Conservation (phyloP, 1,284 basidiomycete genomes). For the Leccinum fuscescens region DNA sequence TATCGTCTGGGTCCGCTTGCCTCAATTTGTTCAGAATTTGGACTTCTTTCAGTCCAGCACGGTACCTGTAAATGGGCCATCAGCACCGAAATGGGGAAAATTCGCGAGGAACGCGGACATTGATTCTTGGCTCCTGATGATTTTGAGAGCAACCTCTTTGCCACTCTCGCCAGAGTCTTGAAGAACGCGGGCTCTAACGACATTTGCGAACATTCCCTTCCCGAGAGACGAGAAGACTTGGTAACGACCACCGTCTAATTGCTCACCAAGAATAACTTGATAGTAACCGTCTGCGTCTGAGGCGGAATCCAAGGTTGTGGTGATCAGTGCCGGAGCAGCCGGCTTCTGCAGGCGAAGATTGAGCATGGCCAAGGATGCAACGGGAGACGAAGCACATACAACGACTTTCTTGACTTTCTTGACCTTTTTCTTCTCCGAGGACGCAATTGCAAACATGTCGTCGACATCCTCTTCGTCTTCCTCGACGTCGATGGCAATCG, state of each 20-base stretch:
- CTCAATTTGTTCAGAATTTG: conserved; percentile 85
- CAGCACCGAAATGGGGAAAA: conserved; percentile 7
- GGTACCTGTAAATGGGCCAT: conserved; percentile 64
- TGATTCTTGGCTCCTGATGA: conserved; percentile 92
- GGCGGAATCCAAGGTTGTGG: conserved; percentile 69
- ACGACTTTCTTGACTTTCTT: conserved; percentile 61
- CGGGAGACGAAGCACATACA: conserved; percentile 27
- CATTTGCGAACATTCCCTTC: conserved; percentile 98
- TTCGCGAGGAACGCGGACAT: conserved; percentile 64
- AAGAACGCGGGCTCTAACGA: conserved; percentile 87
- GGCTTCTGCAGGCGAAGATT: conserved; percentile 43
- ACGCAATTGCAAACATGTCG: conserved; percentile 82
- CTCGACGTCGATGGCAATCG: conserved; percentile 46
- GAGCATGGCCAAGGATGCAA: conserved; percentile 2
- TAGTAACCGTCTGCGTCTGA: conserved; percentile 96
- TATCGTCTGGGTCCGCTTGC: conserved; percentile 92
- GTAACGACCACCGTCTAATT: conserved; percentile 89
- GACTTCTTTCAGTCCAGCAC: conserved; percentile 91
- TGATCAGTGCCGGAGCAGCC: conserved; percentile 61
- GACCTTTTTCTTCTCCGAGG: conserved; percentile 56
- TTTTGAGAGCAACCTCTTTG: conserved; percentile 96
- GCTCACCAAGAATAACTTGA: conserved; percentile 90
- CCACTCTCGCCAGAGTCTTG: conserved; percentile 64
- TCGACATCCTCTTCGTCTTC: conserved; percentile 79
- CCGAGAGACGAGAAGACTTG: conserved; percentile 94